phyloP scores from a whole-genome alignment of 192 early-diverging fungal genomes.

The Podila epicladia region DNA sequence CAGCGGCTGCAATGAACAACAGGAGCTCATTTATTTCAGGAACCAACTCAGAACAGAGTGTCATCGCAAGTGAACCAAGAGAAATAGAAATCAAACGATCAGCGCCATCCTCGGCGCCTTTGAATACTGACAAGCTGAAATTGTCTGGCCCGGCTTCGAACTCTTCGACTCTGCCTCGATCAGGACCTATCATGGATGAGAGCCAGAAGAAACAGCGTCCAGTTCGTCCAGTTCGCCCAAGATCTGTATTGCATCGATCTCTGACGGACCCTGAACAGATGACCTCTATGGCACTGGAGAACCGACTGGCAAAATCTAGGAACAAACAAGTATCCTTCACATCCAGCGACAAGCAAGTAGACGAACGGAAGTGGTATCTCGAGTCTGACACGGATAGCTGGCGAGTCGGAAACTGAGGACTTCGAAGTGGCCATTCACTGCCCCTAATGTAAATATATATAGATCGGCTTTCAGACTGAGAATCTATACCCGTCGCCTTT shows the following conservation, averaged over 20 bases:
- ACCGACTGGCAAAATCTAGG: not conserved
- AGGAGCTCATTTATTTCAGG: not conserved
- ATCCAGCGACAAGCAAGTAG: constrained; percentile 1
- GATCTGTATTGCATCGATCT: not conserved
- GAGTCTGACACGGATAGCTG: constrained; percentile 33
- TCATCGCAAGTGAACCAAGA: too few species aligned
- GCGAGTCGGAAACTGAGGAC: constrained; percentile 17
- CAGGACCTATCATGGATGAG: constrained; percentile 2
- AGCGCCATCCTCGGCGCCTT: not conserved
- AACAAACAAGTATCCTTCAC: constrained; percentile 13
- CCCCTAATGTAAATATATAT: too few species aligned
- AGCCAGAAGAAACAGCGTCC: not conserved
- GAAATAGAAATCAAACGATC: too few species aligned
- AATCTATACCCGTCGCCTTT: too few species aligned
- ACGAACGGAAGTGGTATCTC: constrained; percentile 25
- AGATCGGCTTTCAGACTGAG: too few species aligned
- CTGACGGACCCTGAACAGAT: constrained; percentile 25
- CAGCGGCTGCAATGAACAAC: not conserved
- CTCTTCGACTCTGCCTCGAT: not conserved
- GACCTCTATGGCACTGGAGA: not conserved
- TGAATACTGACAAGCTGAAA: too few species aligned
- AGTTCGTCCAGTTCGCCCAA: not conserved
- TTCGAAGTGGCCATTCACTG: not conserved
- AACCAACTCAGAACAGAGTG: not conserved
- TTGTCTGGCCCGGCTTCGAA: not conserved